A percentile compares a stretch with the other conserved stretches of the same genome.
phyloP scores from a whole-genome alignment of 139 green algal genomes.

The Zygnema cylindricum region DNA sequence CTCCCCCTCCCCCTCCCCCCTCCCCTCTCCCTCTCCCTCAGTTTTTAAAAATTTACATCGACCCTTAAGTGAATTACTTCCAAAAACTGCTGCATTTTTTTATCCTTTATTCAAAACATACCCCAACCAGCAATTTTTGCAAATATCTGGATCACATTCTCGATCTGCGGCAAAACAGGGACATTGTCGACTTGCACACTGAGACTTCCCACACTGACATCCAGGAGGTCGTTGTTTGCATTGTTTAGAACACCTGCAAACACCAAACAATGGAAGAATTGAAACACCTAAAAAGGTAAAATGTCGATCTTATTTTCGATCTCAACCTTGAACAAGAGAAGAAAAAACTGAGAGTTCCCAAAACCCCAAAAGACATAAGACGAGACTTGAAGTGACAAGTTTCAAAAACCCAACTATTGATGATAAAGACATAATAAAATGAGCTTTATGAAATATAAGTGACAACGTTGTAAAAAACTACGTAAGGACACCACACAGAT shows the following conservation, averaged over 20 bases:
- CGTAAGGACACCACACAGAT: too few relatives aligned
- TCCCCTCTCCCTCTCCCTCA: too few relatives aligned
- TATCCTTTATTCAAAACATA: slow-evolving; percentile 26
- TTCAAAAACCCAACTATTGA: too few relatives aligned
- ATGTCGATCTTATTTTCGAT: background rate
- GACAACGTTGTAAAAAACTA: too few relatives aligned
- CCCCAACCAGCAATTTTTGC: slow-evolving; percentile 63
- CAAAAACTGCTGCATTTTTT: background rate
- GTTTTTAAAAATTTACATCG: too few relatives aligned
- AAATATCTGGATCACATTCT: slow-evolving; percentile 92
- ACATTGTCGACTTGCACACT: slow-evolving; percentile 70
- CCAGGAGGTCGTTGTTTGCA: slow-evolving; percentile 76
- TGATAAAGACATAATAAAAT: too few relatives aligned
- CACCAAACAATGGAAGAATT: background rate
- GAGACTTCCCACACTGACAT: slow-evolving; percentile 75
- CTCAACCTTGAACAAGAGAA: background rate
- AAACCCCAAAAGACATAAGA: background rate
- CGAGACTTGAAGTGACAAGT: too few relatives aligned
- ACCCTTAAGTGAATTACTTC: slow-evolving; percentile 38
- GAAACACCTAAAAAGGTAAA: background rate
- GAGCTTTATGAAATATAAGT: too few relatives aligned
- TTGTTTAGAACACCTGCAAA: background rate
- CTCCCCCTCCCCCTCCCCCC: background rate
- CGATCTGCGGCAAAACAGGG: slow-evolving; percentile 80
- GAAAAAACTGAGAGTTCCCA: background rate